These are phyloP conservation scores for Lepidopterella palustris DNA, from an alignment of 495 filamentous ascomycete genomes.

Conservation along the genomic window DNA sequence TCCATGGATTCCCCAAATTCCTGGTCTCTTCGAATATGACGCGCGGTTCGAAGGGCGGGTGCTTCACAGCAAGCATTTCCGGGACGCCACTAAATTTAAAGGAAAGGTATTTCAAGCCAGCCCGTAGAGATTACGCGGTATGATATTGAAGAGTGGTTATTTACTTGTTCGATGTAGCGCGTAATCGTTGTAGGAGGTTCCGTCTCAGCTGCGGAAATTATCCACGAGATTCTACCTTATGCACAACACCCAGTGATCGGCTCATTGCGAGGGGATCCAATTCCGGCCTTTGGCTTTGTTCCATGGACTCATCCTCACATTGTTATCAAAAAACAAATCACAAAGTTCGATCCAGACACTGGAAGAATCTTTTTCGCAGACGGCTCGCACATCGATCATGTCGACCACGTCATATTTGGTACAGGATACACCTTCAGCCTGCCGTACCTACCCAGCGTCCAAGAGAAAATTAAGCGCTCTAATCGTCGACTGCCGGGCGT, in stretches of 20 bases:
- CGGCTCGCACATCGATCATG: constrained; percentile 6
- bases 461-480: too few relatives aligned
- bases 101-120: too few relatives aligned
- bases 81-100: background rate
- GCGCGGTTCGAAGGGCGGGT: background rate
- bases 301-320: constrained; percentile 14
- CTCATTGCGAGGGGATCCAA: background rate
- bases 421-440: constrained; percentile 21
- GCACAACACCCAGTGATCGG: constrained; percentile 7
- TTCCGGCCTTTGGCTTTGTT: constrained; percentile 3
- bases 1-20: constrained; percentile 8
- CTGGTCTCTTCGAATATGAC: constrained; percentile 8
- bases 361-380: constrained; percentile 15
- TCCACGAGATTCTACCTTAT: background rate
- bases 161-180: background rate
- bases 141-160: too few relatives aligned
- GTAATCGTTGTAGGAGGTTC: constrained; percentile 15
- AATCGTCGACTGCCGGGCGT: constrained; percentile 8
- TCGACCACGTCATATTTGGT: constrained; percentile 19
- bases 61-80: constrained; percentile 17
- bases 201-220: constrained; percentile 15
- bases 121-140: too few relatives aligned
- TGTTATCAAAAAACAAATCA: constrained; percentile 1
- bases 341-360: background rate
- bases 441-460: constrained; percentile 8